Percentiles rank a stretch among this genome's conserved stretches.
phyloP scores from a whole-genome alignment of 1,284 basidiomycete species.

The Cystobasidium pallidum region DNA sequence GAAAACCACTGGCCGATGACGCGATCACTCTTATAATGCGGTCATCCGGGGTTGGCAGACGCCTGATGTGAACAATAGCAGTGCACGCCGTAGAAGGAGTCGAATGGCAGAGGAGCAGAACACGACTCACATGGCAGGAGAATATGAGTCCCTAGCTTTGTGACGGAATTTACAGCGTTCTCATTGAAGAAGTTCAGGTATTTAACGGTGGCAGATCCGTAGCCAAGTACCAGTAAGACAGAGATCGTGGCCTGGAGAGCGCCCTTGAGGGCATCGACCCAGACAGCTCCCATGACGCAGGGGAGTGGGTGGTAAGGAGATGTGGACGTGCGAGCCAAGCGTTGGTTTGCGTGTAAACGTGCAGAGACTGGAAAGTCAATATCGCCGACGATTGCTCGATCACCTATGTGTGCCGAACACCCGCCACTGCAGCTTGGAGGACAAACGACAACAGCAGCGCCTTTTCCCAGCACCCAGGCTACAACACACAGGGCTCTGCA shows the following conservation, averaged over 20 bases:
- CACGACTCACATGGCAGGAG: slow-evolving; percentile 50
- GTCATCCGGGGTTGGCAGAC: background rate
- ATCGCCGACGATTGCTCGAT: too few relatives aligned
- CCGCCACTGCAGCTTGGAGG: too few relatives aligned
- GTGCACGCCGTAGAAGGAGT: too few relatives aligned
- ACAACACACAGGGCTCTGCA: background rate
- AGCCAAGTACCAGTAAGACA: slow-evolving; percentile 55
- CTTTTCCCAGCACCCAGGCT: too few relatives aligned
- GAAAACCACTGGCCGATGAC: background rate
- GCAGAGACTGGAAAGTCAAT: too few relatives aligned
- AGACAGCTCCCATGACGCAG: slow-evolving; percentile 1
- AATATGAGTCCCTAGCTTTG: slow-evolving; percentile 54
- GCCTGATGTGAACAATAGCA: too few relatives aligned
- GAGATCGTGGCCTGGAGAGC: slow-evolving; percentile 52
- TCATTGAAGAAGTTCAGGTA: slow-evolving; percentile 50
- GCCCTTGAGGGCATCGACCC: slow-evolving; percentile 1
- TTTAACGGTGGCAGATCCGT: slow-evolving; percentile 52
- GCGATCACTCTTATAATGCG: background rate
- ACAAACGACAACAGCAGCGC: slow-evolving; percentile 7
- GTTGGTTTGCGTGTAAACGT: background rate
- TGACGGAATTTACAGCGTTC: slow-evolving; percentile 51
- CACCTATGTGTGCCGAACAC: too few relatives aligned
- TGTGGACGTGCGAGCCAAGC: background rate
- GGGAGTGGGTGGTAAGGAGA: background rate
- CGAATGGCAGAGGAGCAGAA: background rate